These are phyloP conservation scores for Baorangia bicolor DNA, from an alignment of 768 basidiomycete genomes.

Conservation along the genomic window DNA sequence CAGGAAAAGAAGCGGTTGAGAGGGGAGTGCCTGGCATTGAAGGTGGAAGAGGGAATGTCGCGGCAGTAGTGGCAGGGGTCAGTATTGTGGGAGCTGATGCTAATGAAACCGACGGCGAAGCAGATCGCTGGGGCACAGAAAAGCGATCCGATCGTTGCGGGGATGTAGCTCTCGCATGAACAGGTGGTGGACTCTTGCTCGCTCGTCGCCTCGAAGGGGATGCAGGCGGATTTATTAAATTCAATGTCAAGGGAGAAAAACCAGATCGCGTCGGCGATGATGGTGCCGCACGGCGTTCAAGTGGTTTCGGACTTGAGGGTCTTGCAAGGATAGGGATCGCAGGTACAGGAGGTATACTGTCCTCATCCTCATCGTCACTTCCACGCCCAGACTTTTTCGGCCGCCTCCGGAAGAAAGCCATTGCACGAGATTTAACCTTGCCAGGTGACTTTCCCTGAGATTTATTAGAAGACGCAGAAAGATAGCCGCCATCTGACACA, in stretches of 20 bases:
- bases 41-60: conserved; percentile 14
- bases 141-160: conserved; percentile 12
- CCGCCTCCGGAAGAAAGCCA: conserved; percentile 35
- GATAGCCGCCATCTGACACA: conserved; percentile 32
- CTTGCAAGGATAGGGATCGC: conserved; percentile 26
- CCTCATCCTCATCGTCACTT: conserved; percentile 34
- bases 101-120: conserved; percentile 12
- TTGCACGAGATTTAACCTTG: conserved; percentile 32
- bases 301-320: conserved; percentile 30
- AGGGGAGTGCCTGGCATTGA: conserved; percentile 22
- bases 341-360: conserved; percentile 31
- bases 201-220: conserved; percentile 19
- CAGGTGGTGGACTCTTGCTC: conserved; percentile 30
- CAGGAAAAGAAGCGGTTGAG: conserved; percentile 14
- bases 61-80: conserved; percentile 3
- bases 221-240: conserved; percentile 18
- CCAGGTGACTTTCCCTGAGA: conserved; percentile 29
- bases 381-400: conserved; percentile 22
- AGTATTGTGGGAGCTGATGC: conserved; percentile 2
- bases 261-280: conserved; percentile 31
- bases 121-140: conserved; percentile 1
- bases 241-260: conserved; percentile 28
- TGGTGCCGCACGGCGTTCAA: conserved; percentile 24
- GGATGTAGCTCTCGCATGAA: conserved; percentile 7
- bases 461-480: conserved; percentile 35